Base-by-base conservation (phyloP, 441 rosid species). In the Gossypium schwendimanii region DNA sequence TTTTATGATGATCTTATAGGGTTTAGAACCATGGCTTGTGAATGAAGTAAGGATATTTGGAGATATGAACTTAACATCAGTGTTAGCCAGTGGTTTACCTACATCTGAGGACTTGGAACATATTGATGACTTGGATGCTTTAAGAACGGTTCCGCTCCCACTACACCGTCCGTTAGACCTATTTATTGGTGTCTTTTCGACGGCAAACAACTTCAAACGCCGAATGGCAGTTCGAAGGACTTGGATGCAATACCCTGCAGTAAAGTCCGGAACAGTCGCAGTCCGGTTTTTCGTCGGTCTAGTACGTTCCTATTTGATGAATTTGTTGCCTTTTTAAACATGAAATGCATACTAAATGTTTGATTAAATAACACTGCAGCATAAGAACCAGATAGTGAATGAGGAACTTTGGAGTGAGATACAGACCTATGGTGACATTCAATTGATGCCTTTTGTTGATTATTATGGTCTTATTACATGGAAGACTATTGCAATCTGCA, bases 401-500 rank as follows among this genome's bases (percentile, higher is more conserved):
- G 85, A 86, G 81, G 94, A 95, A 80, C 94, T 95, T 2, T 95
- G 99, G 98, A 87, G 83, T 36, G 98, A 95, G 80, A 92, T 94
- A 71, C 66, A 73, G 41, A 91, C 91, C 8, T 89, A 92, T 47
- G 90, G 92, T 78, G 98, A 95, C 77, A 79, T 95, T 75, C 98
- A 92, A 81, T 78, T 92, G 71, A 87, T 95, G 98, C 99, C 98
- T 65, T 95, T 95, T 75, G 98, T 92, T 62, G 99, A 92, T 73
- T 92, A 95, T 80, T 95, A 95, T 84, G 90, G 85, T 83, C 91
- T 95, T 70, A 92, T 92, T 75, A 95, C 94, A 55, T 92, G 93
- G 97, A 95, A 95, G 84, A 95, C 97, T 72, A 77, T 91, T 80
- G 98, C 94, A 14, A 95, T 92, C 79, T 95, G 97, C 89, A 92